These are phyloP conservation scores for Cryptosporidium sp. DNA, from an alignment of 169 alveolate species.

Conservation along the genomic window DNA sequence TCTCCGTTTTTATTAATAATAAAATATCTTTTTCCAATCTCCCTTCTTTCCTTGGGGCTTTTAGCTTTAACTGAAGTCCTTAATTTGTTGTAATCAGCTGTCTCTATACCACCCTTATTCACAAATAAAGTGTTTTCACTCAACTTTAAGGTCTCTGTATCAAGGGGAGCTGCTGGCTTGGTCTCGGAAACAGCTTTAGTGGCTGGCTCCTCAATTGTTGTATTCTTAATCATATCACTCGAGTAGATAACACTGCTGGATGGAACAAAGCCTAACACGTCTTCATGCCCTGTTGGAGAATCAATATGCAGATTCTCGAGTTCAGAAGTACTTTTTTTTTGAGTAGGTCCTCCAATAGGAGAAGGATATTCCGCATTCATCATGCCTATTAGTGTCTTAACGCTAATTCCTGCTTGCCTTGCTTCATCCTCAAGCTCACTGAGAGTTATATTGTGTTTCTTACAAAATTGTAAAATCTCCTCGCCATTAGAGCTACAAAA, in stretches of 20 bases:
- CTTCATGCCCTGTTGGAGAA: slow-evolving; percentile 5
- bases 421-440: slow-evolving; percentile 52
- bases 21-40: slow-evolving; percentile 8
- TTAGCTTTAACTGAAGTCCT: neutral
- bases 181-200: neutral
- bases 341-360: neutral
- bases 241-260: slow-evolving; percentile 11
- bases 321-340: neutral
- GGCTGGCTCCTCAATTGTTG: neutral
- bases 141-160: neutral
- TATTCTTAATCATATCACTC: neutral
- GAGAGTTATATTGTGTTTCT: neutral
- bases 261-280: slow-evolving; percentile 38
- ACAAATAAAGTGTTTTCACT: slow-evolving; percentile 1
- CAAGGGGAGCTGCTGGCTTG: neutral
- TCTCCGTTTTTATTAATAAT: neutral
- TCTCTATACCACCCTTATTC: neutral
- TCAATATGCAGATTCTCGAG: neutral
- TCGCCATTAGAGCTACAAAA: neutral
- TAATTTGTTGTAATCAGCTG: neutral
- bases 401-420: slow-evolving; percentile 12
- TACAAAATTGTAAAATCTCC: slow-evolving; percentile 20
- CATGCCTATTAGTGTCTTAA: neutral
- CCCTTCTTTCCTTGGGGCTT: no score
- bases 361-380: slow-evolving; percentile 25